Conservation (phyloP, 441 rosid species). For the Adansonia madagascariensis region DNA sequence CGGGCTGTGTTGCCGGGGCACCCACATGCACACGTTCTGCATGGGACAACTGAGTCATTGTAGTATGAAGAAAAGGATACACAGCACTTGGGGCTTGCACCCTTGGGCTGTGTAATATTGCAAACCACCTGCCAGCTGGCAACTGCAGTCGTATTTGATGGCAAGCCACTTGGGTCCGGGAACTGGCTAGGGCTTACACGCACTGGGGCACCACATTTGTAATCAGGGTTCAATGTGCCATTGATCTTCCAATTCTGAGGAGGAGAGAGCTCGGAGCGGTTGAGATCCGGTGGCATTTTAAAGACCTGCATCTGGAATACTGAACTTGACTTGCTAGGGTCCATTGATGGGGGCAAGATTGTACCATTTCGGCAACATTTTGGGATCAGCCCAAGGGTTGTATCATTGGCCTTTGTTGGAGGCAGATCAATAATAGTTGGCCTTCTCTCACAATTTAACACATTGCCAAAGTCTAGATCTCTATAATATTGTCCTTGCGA, state of each 20-base stretch:
- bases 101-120: slow-evolving; percentile 75
- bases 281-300: slow-evolving; percentile 89
- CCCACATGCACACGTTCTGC: slow-evolving; percentile 93
- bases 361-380: slow-evolving; percentile 89
- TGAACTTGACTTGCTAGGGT: slow-evolving; percentile 76
- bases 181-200: slow-evolving; percentile 79
- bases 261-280: slow-evolving; percentile 65
- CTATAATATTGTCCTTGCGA: slow-evolving; percentile 55
- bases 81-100: slow-evolving; percentile 67
- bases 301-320: slow-evolving; percentile 80
- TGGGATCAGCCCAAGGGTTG: slow-evolving; percentile 67
- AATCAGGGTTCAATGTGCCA: slow-evolving; percentile 79
- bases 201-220: slow-evolving; percentile 78
- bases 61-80: slow-evolving; percentile 91
- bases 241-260: slow-evolving; percentile 87
- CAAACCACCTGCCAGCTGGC: slow-evolving; percentile 98
- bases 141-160: slow-evolving; percentile 59
- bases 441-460: slow-evolving; percentile 79
- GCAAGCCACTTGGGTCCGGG: slow-evolving; percentile 65
- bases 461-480: slow-evolving; percentile 62
- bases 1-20: slow-evolving; percentile 54
- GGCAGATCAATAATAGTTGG: slow-evolving; percentile 88
- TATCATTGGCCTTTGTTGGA: slow-evolving; percentile 77
- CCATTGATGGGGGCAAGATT: slow-evolving; percentile 78
- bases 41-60: slow-evolving; percentile 86